Conservation (phyloP, 2,329 filamentous ascomycete genomes). For the Westerdykella aurantiaca region DNA sequence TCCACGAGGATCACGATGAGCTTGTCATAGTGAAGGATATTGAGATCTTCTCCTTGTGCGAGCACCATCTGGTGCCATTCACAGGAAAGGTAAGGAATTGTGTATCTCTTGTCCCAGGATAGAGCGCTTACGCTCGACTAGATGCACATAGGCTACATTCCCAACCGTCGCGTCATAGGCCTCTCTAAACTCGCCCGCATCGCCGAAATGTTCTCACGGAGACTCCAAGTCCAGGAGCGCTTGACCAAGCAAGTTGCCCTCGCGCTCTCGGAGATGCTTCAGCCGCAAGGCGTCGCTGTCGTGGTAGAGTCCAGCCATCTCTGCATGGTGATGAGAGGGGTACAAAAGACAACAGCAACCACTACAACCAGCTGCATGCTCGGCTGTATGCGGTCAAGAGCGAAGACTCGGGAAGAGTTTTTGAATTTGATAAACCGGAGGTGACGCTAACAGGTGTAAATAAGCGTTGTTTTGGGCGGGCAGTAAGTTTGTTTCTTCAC, state of each 20-base stretch:
- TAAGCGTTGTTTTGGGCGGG: neutral
- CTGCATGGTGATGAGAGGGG: constrained; percentile 99
- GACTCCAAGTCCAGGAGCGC: constrained; percentile 92
- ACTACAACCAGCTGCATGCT: constrained; percentile 97
- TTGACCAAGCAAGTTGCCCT: constrained; percentile 94
- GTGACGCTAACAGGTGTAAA: constrained; percentile 2
- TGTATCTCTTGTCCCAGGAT: neutral
- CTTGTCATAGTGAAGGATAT: constrained; percentile 98
- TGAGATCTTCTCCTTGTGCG: constrained; percentile 88
- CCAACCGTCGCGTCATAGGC: constrained; percentile 82
- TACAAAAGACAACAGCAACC: constrained; percentile 78
- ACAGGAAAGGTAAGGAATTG: constrained; percentile 67
- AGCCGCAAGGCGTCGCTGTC: constrained; percentile 90
- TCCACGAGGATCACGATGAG: constrained; percentile 95
- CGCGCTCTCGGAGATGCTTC: constrained; percentile 84
- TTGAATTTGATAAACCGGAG: constrained; percentile 58
- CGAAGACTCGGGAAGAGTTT: constrained; percentile 94
- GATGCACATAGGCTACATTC: constrained; percentile 99
- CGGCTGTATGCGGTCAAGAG: constrained; percentile 87
- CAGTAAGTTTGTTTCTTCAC: neutral
- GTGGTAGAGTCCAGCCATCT: constrained; percentile 96
- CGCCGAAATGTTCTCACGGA: constrained; percentile 91
- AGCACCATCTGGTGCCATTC: constrained; percentile 96
- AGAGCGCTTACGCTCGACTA: constrained; percentile 30
- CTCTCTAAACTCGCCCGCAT: constrained; percentile 94